Evolutionary conservation across 768 basidiomycete genomes (phyloP).

Genomic region (Paxillus ammoniavirescens): DNA sequence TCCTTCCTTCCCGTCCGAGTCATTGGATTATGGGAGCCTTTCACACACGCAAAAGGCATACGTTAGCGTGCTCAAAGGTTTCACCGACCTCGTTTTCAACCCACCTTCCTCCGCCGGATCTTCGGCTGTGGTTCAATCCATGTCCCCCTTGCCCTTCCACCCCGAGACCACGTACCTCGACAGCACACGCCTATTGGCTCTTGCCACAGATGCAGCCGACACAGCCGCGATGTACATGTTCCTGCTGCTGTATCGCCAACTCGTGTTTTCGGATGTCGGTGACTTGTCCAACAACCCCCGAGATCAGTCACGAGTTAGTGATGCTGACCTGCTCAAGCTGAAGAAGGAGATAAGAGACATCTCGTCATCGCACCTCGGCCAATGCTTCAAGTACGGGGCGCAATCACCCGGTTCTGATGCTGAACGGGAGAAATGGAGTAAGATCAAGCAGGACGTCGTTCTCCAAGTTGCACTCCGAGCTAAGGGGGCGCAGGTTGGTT

Average conservation of each 20-base stretch:
- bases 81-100: slow-evolving; percentile 66
- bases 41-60: slow-evolving; percentile 46
- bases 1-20: slow-evolving; percentile 41
- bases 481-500: slow-evolving; percentile 38
- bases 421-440: slow-evolving; percentile 53
- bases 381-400: slow-evolving; percentile 46
- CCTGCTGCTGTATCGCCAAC: slow-evolving; percentile 75
- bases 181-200: slow-evolving; percentile 59
- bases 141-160: slow-evolving; percentile 42
- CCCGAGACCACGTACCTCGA: slow-evolving; percentile 86
- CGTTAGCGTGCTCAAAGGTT: slow-evolving; percentile 53
- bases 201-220: slow-evolving; percentile 74
- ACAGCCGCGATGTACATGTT: slow-evolving; percentile 77
- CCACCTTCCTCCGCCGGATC: slow-evolving; percentile 39
- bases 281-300: slow-evolving; percentile 28
- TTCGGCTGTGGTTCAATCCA: slow-evolving; percentile 30
- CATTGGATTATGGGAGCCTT: slow-evolving; percentile 44
- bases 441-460: slow-evolving; percentile 61
- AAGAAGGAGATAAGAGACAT: slow-evolving; percentile 79
- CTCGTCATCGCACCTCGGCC: slow-evolving; percentile 54
- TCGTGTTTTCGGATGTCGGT: slow-evolving; percentile 50
- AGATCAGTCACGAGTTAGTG: slow-evolving; percentile 42
- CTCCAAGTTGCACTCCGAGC: slow-evolving; percentile 77
- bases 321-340: slow-evolving; percentile 53
- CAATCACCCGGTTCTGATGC: slow-evolving; percentile 25